Evolutionary conservation across 345 rosid genomes (phyloP), one percentile per base, ranked within the genome.

Genomic region (Clausena lansium): DNA sequence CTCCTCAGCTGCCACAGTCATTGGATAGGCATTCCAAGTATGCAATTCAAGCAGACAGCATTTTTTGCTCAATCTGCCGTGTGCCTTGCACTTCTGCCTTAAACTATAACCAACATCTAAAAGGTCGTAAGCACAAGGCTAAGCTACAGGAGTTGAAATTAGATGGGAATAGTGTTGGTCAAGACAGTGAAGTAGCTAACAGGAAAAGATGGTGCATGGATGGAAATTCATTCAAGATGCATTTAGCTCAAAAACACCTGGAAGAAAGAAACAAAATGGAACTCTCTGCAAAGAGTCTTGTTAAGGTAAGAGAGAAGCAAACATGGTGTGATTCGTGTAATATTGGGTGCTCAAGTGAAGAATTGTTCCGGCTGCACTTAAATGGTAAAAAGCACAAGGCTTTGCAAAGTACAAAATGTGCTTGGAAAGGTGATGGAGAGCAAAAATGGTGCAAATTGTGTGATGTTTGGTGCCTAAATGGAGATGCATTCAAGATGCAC

Each of bases 51-150:
- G 6, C 50, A 19, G 61, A 58, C 60, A 2, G 4, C 38, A 1
- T 38, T 4, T 71, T 75, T 55, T 80, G 87, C 58, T 19, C 61
- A 36, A 59, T 80, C 55, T 85, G 87, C 45, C 72, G 71, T 67
- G 74, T 82, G 38, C 73, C 80, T 1, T 79, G 78, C 35, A 19
- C 67, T 19, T 68, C 80, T 71, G 7, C 41, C 30, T 27, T 32
- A 17, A 74, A 63, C 70, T 80, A 80, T 65, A 62, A 75, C 58
- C 76, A 77, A 63, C 84, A 80, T 73, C 8, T 75, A 54, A 9
- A 36, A 9, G 80, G 87, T 36, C 67, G 38, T 50, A 85, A 67
- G 67, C 85, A 85, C 80, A 45, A 67, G 72, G 39, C 41, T 39
- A 80, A 80, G 59, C 24, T 33, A 19, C 35, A 55, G 25, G 79